Evolutionary conservation across 345 rosid species (phyloP).

Genomic region (Aegle marmelos): DNA sequence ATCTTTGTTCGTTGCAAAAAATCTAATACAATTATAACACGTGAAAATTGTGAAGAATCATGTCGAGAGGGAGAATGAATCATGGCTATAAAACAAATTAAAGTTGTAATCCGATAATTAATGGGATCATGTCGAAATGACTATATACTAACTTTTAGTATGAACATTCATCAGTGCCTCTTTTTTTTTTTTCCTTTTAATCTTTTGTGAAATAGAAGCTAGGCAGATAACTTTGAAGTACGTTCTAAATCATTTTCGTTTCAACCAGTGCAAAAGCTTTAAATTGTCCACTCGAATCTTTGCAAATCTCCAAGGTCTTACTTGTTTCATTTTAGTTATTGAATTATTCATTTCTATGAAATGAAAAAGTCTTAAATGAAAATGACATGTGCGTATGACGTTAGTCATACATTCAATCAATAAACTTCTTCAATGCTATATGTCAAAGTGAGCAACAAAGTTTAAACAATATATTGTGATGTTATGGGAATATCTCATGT

Average conservation of each 20-base stretch:
- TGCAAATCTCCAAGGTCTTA: neutral
- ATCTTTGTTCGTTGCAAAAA: neutral
- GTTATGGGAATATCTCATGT: too few relatives aligned
- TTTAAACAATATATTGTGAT: too few relatives aligned
- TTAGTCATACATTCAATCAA: too few relatives aligned
- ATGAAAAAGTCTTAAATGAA: neutral
- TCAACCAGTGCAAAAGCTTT: neutral
- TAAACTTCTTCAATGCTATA: too few relatives aligned
- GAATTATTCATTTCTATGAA: neutral
- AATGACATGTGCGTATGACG: neutral
- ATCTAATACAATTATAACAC: neutral
- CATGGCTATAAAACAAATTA: neutral
- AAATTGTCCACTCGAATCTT: neutral
- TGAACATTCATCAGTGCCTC: neutral
- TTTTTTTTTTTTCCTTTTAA: too few relatives aligned
- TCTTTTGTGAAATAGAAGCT: neutral
- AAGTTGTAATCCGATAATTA: neutral
- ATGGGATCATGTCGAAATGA: neutral
- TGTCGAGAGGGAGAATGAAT: neutral
- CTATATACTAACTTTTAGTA: neutral
- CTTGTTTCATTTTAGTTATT: too few relatives aligned
- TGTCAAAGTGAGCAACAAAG: too few relatives aligned
- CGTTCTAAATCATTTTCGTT: neutral
- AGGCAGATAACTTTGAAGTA: neutral
- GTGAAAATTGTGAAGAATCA: neutral